phyloP scores from a whole-genome alignment of 345 rosid genomes.

The Gossypium sturtianum region DNA sequence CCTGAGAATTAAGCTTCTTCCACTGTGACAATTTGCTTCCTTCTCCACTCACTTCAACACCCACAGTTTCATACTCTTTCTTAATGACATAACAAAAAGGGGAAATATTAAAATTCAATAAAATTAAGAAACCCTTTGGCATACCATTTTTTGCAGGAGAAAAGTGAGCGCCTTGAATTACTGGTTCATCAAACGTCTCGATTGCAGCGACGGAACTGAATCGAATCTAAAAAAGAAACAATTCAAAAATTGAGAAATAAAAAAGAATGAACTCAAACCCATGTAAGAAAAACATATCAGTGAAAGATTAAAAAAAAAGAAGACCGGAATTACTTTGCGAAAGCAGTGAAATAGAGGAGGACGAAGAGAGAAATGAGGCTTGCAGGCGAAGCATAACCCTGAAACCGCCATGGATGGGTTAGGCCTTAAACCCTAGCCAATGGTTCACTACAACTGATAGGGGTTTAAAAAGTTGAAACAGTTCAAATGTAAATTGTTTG shows the following conservation, averaged over 20 bases:
- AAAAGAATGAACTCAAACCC: neutral
- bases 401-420: constrained; percentile 41
- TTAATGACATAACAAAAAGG: neutral
- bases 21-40: constrained; percentile 25
- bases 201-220: constrained; percentile 37
- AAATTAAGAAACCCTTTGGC: neutral
- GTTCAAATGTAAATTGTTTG: neutral
- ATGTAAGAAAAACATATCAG: neutral
- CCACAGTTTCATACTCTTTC: neutral
- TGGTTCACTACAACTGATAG: constrained; percentile 13
- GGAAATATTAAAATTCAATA: neutral
- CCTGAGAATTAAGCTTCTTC: constrained; percentile 44
- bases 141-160: constrained; percentile 19
- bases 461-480: constrained; percentile 23
- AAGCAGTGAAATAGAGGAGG: constrained; percentile 34
- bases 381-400: constrained; percentile 40
- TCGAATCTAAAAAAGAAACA: constrained; percentile 28
- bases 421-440: constrained; percentile 26
- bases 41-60: constrained; percentile 22
- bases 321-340: constrained; percentile 33
- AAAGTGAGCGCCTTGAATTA: constrained; percentile 18
- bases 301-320: neutral
- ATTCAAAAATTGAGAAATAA: neutral
- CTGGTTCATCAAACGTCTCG: constrained; percentile 42
- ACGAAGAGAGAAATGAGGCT: constrained; percentile 36